Evolutionary conservation across 495 filamentous ascomycete species (phyloP), one percentile per base, ranked within the genome.

Genomic region (Aspergillus campestris): DNA sequence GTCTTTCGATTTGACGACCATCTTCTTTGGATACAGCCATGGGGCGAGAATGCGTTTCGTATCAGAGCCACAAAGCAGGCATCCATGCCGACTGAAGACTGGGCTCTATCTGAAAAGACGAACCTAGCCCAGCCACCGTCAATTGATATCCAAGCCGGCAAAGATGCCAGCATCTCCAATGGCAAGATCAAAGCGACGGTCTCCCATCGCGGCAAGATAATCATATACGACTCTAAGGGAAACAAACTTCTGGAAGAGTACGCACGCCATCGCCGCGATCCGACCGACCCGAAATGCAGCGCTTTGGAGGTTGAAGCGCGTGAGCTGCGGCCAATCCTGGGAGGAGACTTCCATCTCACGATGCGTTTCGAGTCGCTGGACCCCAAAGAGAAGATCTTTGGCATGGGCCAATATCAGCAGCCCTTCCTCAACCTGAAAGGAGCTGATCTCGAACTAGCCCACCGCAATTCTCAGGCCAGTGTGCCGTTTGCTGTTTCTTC

Each of bases 351-450:
- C 54, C 67, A 72, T 39, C 62, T 78, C 6, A 79, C 73, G 3
- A 55, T 70, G 42, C 67, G 78, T 0, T 64, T 81, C 42, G 77
- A 80, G 53, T 73, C 70, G 8, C 48, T 73, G 3, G 62, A 71
- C 49, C 56, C 59, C 0, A 57, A 69, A 29, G 78, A 81, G 57
- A 77, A 73, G 55, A 68, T 81, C 9, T 81, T 71, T 49, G 78
- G 78, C 30, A 80, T 81, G 78, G 78, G 78, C 9, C 77, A 81
- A 56, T 81, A 81, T 50, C 78, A 81, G 49, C 75, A 80, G 51
- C 66, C 70, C 3, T 64, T 61, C 27, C 57, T 80, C 38, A 70
- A 81, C 51, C 62, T 80, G 40, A 79, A 79, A 52, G 78, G 78
- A 0, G 37, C 60, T 3, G 75, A 79, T 47, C 55, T 81, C 14